These are phyloP conservation scores for Adansonia grandidieri DNA, from an alignment of 441 rosid species.

Conservation along the genomic window DNA sequence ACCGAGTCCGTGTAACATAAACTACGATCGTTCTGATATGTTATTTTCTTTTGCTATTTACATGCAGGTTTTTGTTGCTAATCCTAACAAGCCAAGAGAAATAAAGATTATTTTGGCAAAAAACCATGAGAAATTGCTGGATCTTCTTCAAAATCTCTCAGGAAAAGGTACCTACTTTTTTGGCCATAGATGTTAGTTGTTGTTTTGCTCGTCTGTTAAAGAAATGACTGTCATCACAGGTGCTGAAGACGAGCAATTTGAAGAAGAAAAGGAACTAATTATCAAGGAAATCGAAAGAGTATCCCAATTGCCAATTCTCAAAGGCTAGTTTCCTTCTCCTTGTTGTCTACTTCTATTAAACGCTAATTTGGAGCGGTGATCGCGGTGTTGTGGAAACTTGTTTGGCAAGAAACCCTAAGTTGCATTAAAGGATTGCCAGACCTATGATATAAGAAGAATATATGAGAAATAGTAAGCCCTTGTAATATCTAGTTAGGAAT, in stretches of 20 bases:
- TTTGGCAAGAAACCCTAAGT: conserved; percentile 23
- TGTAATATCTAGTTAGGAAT: conserved; percentile 19
- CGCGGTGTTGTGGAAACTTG: conserved; percentile 4
- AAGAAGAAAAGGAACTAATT: conserved; percentile 92
- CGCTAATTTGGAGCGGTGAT: conserved; percentile 25
- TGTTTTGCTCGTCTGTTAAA: not conserved
- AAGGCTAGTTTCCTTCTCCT: conserved; percentile 29
- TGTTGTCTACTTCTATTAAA: conserved; percentile 12
- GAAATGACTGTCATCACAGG: conserved; percentile 43
- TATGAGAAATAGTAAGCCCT: conserved; percentile 13
- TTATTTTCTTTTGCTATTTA: not conserved
- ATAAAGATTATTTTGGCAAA: conserved; percentile 83
- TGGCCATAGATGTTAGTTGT: not conserved
- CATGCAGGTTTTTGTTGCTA: conserved; percentile 87
- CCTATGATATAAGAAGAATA: not conserved
- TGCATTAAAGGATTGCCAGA: not conserved
- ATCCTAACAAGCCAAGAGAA: conserved; percentile 93
- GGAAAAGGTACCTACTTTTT: conserved; percentile 66
- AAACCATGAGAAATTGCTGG: conserved; percentile 74
- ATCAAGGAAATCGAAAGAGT: conserved; percentile 77
- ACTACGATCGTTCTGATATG: not conserved
- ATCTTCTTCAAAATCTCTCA: conserved; percentile 69
- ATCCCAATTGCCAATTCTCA: conserved; percentile 47
- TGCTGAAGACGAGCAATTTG: conserved; percentile 88
- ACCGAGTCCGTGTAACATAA: not conserved